Percentiles rank a stretch among this genome's conserved stretches.
These are phyloP conservation scores for Firmiana major DNA, from an alignment of 345 rosid species.

Conservation along the genomic window DNA sequence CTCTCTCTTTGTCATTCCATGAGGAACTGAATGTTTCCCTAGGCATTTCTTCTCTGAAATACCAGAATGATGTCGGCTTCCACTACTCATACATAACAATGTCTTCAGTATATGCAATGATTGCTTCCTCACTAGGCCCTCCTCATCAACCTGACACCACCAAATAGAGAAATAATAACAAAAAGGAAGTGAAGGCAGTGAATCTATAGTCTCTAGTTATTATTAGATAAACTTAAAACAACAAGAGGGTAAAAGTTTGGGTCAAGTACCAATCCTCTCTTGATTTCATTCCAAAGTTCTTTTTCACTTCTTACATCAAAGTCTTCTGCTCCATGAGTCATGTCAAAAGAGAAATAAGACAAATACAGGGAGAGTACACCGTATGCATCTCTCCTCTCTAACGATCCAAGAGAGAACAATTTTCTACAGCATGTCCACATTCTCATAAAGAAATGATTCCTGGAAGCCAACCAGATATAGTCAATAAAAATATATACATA, in stretches of 20 bases:
- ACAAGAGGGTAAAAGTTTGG: conserved; percentile 13
- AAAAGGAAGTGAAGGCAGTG: background rate
- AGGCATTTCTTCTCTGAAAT: conserved; percentile 31
- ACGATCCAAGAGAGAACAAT: conserved; percentile 65
- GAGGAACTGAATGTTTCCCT: conserved; percentile 40
- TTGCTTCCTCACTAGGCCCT: conserved; percentile 83
- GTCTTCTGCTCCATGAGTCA: conserved; percentile 30
- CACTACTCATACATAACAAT: conserved; percentile 37
- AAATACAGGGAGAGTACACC: conserved; percentile 59
- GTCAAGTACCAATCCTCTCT: conserved; percentile 78
- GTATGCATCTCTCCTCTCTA: conserved; percentile 93
- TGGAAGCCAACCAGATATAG: conserved; percentile 33
- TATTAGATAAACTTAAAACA: conserved; percentile 13
- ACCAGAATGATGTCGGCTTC: conserved; percentile 25
- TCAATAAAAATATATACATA: background rate
- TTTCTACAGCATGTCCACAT: conserved; percentile 80
- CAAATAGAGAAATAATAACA: conserved; percentile 4
- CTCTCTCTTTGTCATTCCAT: conserved; percentile 67
- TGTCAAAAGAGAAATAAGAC: conserved; percentile 43
- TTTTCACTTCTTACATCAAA: conserved; percentile 60
- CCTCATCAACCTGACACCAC: conserved; percentile 62
- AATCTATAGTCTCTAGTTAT: background rate
- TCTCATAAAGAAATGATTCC: conserved; percentile 54
- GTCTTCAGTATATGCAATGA: conserved; percentile 76
- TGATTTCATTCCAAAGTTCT: conserved; percentile 85